Evolutionary conservation across 805 yeast species (phyloP).

Genomic region (Candida sakaeoensis): DNA sequence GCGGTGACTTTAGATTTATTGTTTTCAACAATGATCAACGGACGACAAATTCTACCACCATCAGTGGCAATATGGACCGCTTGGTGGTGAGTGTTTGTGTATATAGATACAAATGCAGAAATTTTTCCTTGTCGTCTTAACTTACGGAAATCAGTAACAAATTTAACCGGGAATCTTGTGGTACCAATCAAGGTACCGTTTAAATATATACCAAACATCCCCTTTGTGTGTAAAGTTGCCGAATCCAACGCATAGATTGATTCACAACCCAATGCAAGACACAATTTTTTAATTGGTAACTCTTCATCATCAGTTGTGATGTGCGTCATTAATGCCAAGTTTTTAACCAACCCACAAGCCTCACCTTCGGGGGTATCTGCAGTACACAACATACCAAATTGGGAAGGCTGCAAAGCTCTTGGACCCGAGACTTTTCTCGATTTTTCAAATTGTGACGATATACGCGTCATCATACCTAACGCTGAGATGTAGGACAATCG

Average conservation of each 20-base stretch:
- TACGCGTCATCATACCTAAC: constrained; percentile 98
- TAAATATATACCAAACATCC: constrained; percentile 81
- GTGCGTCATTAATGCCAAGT: constrained; percentile 96
- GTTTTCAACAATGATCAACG: constrained; percentile 76
- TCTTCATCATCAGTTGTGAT: constrained; percentile 98
- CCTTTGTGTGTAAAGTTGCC: constrained; percentile 68
- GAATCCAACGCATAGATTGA: constrained; percentile 78
- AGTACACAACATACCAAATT: constrained; percentile 98
- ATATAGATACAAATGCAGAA: constrained; percentile 87
- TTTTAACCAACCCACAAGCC: constrained; percentile 98
- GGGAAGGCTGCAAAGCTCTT: constrained; percentile 97
- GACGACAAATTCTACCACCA: constrained; percentile 98
- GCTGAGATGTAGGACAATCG: constrained; percentile 92
- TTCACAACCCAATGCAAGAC: constrained; percentile 86
- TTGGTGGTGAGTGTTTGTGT: constrained; percentile 81
- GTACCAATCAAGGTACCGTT: constrained; percentile 95
- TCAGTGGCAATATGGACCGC: constrained; percentile 98
- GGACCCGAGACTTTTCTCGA: constrained; percentile 98
- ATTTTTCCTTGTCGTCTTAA: constrained; percentile 82
- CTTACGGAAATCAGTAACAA: constrained; percentile 72
- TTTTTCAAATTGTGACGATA: constrained; percentile 97
- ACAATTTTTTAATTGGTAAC: constrained; percentile 73
- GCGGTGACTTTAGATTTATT: constrained; percentile 69
- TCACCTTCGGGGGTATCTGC: constrained; percentile 99
- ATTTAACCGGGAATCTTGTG: constrained; percentile 79